phyloP scores from a whole-genome alignment of 2,329 filamentous ascomycete genomes.

The Hirsutella thompsonii region DNA sequence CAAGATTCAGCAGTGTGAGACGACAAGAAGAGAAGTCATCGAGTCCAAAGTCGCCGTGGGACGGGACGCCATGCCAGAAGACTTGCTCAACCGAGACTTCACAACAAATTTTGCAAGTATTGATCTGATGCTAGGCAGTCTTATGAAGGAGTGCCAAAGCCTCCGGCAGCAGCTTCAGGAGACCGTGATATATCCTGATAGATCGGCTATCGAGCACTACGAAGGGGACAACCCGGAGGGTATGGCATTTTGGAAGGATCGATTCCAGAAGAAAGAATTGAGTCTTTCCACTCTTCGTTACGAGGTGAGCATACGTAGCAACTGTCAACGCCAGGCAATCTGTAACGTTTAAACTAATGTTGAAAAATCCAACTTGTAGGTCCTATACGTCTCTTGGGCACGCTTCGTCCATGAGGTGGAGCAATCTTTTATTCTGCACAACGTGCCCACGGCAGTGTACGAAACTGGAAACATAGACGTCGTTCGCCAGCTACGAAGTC shows the following conservation, averaged over 20 bases:
- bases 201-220: constrained; percentile 5
- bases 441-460: constrained; percentile 2
- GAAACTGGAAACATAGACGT: constrained; percentile 4
- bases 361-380: constrained; percentile 2
- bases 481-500: constrained; percentile 3
- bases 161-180: constrained; percentile 6
- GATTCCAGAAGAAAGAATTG: constrained; percentile 5
- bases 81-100: constrained; percentile 4
- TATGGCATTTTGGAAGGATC: constrained; percentile 7
- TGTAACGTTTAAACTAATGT: constrained; percentile 1
- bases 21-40: constrained; percentile 3
- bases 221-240: constrained; percentile 5
- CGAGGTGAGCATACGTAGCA: constrained; percentile 4
- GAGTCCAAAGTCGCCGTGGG: constrained; percentile 1
- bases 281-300: constrained; percentile 5
- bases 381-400: constrained; percentile 5
- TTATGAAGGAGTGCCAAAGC: constrained; percentile 6
- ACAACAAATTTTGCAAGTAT: constrained; percentile 6
- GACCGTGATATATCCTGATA: constrained; percentile 3
- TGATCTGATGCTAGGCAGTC: constrained; percentile 5
- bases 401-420: constrained; percentile 4
- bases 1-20: constrained; percentile 3
- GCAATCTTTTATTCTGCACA: constrained; percentile 3
- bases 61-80: constrained; percentile 1
- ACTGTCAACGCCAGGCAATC: neutral